These are phyloP conservation scores for Akanthomyces uredinophilus DNA, from an alignment of 2,329 filamentous ascomycete species.

Conservation along the genomic window DNA sequence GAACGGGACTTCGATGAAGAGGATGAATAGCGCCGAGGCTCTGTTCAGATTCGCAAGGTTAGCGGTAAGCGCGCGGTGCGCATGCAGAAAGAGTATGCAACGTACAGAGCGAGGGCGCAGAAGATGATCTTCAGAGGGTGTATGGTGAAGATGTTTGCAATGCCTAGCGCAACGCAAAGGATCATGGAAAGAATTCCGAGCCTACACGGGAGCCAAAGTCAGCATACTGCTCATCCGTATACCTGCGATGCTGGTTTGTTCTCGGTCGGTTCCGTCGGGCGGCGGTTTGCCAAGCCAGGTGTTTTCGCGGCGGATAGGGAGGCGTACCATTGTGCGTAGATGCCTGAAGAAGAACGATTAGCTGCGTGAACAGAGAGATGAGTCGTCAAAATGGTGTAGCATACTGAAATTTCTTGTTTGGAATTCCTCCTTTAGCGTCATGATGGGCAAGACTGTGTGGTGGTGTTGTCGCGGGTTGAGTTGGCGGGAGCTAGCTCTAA, in stretches of 20 bases:
- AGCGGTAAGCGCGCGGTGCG: not conserved
- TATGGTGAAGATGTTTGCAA: constrained; percentile 61
- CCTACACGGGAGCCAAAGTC: constrained; percentile 38
- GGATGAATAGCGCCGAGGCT: constrained; percentile 64
- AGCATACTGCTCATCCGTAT: not conserved
- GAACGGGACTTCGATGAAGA: constrained; percentile 87
- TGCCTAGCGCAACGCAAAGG: constrained; percentile 63
- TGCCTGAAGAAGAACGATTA: constrained; percentile 48
- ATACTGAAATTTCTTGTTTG: constrained; percentile 69
- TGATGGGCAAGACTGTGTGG: constrained; percentile 38
- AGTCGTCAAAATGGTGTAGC: constrained; percentile 27
- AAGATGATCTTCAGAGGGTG: constrained; percentile 45
- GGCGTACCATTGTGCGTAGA: constrained; percentile 72
- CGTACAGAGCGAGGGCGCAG: constrained; percentile 50
- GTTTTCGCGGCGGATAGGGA: not conserved
- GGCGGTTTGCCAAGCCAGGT: not conserved
- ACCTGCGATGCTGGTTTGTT: not conserved
- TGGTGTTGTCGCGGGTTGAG: not conserved
- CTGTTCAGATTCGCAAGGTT: constrained; percentile 35
- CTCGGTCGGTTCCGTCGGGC: not conserved
- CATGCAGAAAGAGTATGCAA: constrained; percentile 14
- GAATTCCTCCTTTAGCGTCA: constrained; percentile 69
- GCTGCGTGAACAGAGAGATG: constrained; percentile 16
- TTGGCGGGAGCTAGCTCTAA: constrained; percentile 3
- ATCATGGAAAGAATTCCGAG: constrained; percentile 66